Conservation (phyloP, 305 asterid genomes). For the Ruellia speciosa region DNA sequence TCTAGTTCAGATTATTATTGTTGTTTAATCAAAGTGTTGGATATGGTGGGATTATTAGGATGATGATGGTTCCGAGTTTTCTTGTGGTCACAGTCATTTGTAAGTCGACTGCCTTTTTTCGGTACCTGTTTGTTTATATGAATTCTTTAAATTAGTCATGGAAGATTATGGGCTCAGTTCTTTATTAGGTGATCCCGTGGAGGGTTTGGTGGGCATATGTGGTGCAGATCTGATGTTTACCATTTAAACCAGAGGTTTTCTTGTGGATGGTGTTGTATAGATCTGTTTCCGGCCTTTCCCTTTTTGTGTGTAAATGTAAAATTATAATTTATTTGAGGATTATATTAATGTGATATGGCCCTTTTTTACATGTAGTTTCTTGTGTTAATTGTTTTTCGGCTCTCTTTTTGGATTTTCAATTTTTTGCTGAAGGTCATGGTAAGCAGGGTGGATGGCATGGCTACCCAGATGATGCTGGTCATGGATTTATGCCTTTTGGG, state of each 20-base stretch:
- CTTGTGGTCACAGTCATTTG: slow-evolving; percentile 7
- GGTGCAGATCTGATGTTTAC: slow-evolving; percentile 48
- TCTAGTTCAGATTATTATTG: slow-evolving; percentile 14
- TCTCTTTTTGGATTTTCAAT: slow-evolving; percentile 25
- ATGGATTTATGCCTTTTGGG: slow-evolving; percentile 52
- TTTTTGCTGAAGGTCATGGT: slow-evolving; percentile 77
- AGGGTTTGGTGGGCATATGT: slow-evolving; percentile 20
- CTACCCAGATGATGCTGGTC: slow-evolving; percentile 63
- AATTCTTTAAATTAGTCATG: slow-evolving; percentile 8
- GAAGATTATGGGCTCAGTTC: slow-evolving; percentile 15
- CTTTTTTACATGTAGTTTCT: background rate
- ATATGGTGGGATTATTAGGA: slow-evolving; percentile 12
- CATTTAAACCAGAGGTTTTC: slow-evolving; percentile 17
- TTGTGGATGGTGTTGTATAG: slow-evolving; percentile 21
- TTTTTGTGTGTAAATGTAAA: slow-evolving; percentile 6
- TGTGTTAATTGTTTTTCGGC: slow-evolving; percentile 21
- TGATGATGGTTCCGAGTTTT: background rate
- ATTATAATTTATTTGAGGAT: background rate
- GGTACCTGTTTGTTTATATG: slow-evolving; percentile 11
- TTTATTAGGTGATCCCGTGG: slow-evolving; percentile 3
- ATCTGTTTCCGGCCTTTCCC: slow-evolving; percentile 15
- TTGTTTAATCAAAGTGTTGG: slow-evolving; percentile 6
- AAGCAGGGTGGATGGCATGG: slow-evolving; percentile 89
- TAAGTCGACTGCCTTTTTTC: slow-evolving; percentile 11
- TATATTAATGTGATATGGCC: slow-evolving; percentile 6